Conservation (phyloP, 345 rosid genomes). For the Streptanthus diversifolius region DNA sequence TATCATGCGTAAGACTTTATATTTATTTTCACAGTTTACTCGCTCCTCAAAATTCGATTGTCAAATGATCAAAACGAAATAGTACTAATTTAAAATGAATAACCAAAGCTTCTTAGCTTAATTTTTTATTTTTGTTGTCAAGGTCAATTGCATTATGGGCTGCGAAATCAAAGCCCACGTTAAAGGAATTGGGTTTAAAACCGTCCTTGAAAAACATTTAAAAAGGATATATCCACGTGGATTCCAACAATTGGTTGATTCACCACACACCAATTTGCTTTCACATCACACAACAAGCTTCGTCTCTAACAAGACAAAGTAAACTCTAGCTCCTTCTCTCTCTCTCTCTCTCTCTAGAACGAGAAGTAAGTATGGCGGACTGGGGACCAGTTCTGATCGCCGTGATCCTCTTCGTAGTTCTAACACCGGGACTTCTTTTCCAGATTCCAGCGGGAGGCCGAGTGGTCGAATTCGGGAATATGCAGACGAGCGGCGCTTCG, state of each 20-base stretch:
- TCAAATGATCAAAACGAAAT: too few species aligned
- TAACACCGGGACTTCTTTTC: conserved; percentile 50
- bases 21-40: too few species aligned
- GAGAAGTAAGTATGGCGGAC: conserved; percentile 43
- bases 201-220: neutral
- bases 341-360: conserved; percentile 8
- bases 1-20: too few species aligned
- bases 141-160: neutral
- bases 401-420: conserved; percentile 49
- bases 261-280: neutral
- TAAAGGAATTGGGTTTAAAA: neutral
- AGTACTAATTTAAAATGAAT: too few species aligned
- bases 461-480: conserved; percentile 52
- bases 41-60: too few species aligned
- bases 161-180: neutral
- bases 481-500: conserved; percentile 55
- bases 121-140: too few species aligned
- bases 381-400: conserved; percentile 58
- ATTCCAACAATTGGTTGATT: neutral
- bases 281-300: conserved; percentile 33
- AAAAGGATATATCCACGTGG: conserved; percentile 15
- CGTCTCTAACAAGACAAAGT: conserved; percentile 9
- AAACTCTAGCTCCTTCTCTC: conserved; percentile 14
- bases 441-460: conserved; percentile 49
- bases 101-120: too few species aligned